Evolutionary conservation across 805 yeast species (phyloP).

Genomic region (Vanderwaltozyma tropicalis): DNA sequence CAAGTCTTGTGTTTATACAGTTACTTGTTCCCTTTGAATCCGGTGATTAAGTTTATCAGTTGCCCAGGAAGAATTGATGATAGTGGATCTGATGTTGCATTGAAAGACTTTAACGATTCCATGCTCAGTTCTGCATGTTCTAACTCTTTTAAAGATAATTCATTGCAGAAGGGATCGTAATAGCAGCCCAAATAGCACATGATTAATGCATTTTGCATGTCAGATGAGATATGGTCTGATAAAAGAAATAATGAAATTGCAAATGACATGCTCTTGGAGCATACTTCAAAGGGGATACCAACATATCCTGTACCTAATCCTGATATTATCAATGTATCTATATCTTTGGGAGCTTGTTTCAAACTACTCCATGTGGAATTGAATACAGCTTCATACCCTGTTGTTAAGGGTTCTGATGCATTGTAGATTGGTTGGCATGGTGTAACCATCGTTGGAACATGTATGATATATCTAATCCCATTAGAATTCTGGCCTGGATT

Average conservation of each 20-base stretch:
- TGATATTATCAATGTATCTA: slow-evolving; percentile 20
- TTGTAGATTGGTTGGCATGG: slow-evolving; percentile 16
- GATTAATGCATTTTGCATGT: slow-evolving; percentile 17
- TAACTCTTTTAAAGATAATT: background rate
- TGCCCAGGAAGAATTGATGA: background rate
- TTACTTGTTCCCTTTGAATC: too few relatives aligned
- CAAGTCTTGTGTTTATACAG: too few relatives aligned
- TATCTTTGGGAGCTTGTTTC: slow-evolving; percentile 11
- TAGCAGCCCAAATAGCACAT: slow-evolving; percentile 20
- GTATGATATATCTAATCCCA: slow-evolving; percentile 18
- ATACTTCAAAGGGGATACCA: slow-evolving; percentile 21
- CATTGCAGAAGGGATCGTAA: slow-evolving; percentile 12
- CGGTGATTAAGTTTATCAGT: too few relatives aligned
- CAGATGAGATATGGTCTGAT: slow-evolving; percentile 10
- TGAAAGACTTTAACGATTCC: background rate
- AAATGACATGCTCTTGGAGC: slow-evolving; percentile 24
- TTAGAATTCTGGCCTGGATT: background rate
- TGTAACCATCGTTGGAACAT: slow-evolving; percentile 26
- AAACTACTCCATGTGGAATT: slow-evolving; percentile 23
- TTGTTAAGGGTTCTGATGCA: slow-evolving; percentile 8
- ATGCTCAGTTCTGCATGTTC: background rate
- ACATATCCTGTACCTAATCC: slow-evolving; percentile 28
- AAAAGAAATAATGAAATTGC: slow-evolving; percentile 19
- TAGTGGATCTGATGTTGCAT: background rate
- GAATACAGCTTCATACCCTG: slow-evolving; percentile 22